These are phyloP conservation scores for Phaseolus lunatus DNA, from an alignment of 306 rosid species.

Conservation along the genomic window DNA sequence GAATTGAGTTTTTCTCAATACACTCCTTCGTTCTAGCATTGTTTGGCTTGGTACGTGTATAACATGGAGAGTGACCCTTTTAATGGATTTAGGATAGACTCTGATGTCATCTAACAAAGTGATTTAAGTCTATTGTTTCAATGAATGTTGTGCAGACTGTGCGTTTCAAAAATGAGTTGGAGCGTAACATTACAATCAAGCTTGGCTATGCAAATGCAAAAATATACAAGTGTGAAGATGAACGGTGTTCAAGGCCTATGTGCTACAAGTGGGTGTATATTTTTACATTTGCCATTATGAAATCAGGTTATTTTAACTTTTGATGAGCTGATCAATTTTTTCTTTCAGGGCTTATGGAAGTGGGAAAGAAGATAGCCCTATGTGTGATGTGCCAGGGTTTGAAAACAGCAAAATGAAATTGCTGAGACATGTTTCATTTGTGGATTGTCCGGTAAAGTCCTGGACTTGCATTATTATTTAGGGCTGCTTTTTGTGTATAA, in stretches of 20 bases:
- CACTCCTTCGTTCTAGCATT: too few relatives aligned
- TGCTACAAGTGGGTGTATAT: slow-evolving; percentile 80
- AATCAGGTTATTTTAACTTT: slow-evolving; percentile 24
- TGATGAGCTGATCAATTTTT: slow-evolving; percentile 4
- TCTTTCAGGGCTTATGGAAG: slow-evolving; percentile 90
- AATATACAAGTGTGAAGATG: slow-evolving; percentile 91
- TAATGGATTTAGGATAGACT: neutral
- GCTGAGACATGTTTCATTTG: slow-evolving; percentile 92
- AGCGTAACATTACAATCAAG: slow-evolving; percentile 95
- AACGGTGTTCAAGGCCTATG: slow-evolving; percentile 93
- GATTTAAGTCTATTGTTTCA: neutral
- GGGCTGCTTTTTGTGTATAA: neutral
- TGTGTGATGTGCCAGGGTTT: slow-evolving; percentile 86
- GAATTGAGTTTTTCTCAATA: too few relatives aligned
- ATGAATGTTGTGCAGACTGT: slow-evolving; percentile 68
- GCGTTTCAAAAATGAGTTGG: slow-evolving; percentile 95
- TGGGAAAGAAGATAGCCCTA: slow-evolving; percentile 92
- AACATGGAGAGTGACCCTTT: too few relatives aligned
- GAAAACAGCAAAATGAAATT: slow-evolving; percentile 90
- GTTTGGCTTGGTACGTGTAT: too few relatives aligned
- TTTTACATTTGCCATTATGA: slow-evolving; percentile 17
- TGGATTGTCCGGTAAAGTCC: slow-evolving; percentile 81
- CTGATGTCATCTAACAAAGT: too few relatives aligned
- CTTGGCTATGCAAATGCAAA: slow-evolving; percentile 98
- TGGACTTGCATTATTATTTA: slow-evolving; percentile 26